Base-by-base conservation (phyloP, 83 land plant genomes). In the Thuja plicata region DNA sequence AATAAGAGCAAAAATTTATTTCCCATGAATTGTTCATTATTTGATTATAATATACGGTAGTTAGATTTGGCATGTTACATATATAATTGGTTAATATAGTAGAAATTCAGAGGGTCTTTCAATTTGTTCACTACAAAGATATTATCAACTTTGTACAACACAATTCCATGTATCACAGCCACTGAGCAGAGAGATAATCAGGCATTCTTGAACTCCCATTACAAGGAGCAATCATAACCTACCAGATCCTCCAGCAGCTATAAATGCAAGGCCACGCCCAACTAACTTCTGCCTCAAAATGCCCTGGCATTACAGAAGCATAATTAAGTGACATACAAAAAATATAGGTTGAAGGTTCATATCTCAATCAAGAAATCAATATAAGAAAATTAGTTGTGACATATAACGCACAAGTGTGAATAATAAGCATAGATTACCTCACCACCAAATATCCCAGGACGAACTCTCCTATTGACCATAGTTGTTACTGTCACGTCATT, bases 181-280 rank as follows among this genome's bases (percentile, higher is more conserved):
- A 45, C 40, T 41, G 24, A 43, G 40, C 37, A 83, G n/a, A 30
- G 34, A 83, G 50, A 43, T 27, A 82, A 45, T 82, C 11, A 35
- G 35, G 17, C 16, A 34, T 24, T 46, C 85, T 83, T 5, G 15
- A 43, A 21, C 32, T 66, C 32, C 45, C 24, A 43, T 82, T 41
- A 24, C 27, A 86, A 34, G 40, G 71, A 57, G 60, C 5, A 13
- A 32, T 17, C 15, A 34, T 50, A 70, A 60, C 88, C 84, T 95
- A 97, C 99, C 95, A 88, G 99, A 96, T 81, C 99, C 99, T 76
- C 98, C 96, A 48, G 92, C 99, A 85, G 94, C 86, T 5, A 97
- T 91, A 87, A 97, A 97, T 0, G 99, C 99, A 91, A 97, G 96
- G 57, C 99, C 99, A 57, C 93, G 96, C n/a, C 99, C 99, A 55